Conservation (phyloP, 176 grass and related monocot genomes). For the Neostapfia colusana region DNA sequence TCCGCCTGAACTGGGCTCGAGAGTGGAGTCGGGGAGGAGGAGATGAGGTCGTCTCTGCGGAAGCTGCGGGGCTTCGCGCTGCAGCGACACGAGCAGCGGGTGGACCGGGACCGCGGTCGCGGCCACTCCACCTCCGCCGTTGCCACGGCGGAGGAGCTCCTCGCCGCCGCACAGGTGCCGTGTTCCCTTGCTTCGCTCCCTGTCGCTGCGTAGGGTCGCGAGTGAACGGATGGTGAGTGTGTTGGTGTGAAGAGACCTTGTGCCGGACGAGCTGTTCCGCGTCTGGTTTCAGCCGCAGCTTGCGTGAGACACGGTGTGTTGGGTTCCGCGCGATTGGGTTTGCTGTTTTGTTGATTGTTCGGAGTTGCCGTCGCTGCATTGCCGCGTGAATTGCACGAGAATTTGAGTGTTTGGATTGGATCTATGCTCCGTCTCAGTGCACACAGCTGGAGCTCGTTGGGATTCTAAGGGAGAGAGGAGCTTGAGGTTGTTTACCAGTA, state of each 20-base stretch:
- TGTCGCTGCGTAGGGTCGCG: neutral
- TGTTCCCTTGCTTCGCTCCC: neutral
- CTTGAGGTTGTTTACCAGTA: neutral
- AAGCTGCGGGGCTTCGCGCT: constrained; percentile 87
- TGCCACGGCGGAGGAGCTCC: constrained; percentile 67
- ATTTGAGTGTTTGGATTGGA: constrained; percentile 31
- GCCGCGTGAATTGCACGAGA: neutral
- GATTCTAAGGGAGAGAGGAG: too few species aligned
- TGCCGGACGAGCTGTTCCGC: neutral
- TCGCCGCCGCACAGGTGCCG: constrained; percentile 68
- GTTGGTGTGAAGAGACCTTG: constrained; percentile 23
- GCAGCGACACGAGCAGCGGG: constrained; percentile 70
- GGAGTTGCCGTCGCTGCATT: neutral
- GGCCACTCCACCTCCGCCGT: constrained; percentile 37
- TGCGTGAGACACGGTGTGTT: neutral
- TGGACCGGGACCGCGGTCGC: constrained; percentile 50
- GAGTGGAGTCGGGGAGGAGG: neutral
- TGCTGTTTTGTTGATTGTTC: neutral
- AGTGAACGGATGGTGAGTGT: neutral
- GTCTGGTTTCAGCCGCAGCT: neutral
- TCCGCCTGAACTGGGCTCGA: neutral
- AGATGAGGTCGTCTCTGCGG: constrained; percentile 90
- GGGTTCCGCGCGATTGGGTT: neutral
- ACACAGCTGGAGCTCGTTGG: too few species aligned
- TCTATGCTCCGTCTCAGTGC: constrained; percentile 24